These are phyloP conservation scores for Gloeophyllum trabeum DNA, from an alignment of 768 basidiomycete genomes.

Conservation along the genomic window DNA sequence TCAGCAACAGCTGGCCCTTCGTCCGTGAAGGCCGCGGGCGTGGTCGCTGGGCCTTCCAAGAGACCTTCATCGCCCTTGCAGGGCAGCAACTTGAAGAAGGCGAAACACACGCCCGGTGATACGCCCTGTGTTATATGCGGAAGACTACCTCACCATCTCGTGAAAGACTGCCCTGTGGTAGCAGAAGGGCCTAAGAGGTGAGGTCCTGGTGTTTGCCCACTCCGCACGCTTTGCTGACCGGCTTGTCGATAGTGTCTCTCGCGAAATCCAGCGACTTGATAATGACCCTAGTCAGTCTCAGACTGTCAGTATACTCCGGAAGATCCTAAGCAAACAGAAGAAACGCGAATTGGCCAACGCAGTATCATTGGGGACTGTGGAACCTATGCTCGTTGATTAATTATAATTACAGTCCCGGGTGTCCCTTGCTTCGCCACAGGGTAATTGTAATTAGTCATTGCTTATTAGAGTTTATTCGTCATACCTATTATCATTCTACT, in stretches of 20 bases:
- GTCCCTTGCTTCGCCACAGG: too few species aligned
- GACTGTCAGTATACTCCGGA: constrained; percentile 26
- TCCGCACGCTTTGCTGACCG: neutral
- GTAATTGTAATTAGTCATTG: too few species aligned
- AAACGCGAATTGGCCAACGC: constrained; percentile 11
- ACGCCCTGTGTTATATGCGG: constrained; percentile 39
- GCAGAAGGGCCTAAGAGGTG: constrained; percentile 33
- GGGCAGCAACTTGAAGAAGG: constrained; percentile 13
- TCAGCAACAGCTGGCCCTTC: neutral
- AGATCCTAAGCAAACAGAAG: constrained; percentile 25
- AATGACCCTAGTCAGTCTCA: constrained; percentile 22
- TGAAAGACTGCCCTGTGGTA: constrained; percentile 47
- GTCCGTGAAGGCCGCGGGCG: neutral
- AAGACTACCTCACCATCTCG: constrained; percentile 26
- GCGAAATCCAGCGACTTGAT: constrained; percentile 32
- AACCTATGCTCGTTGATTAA: too few species aligned
- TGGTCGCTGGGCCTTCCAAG: constrained; percentile 15
- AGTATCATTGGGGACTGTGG: too few species aligned
- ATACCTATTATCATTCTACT: too few species aligned
- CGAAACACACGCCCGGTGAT: constrained; percentile 22
- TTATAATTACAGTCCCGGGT: too few species aligned
- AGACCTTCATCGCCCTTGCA: constrained; percentile 13
- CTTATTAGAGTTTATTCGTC: too few species aligned
- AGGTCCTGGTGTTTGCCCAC: neutral
- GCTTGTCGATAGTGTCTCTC: constrained; percentile 23